Conservation (phyloP, 345 rosid species). For the Murraya paniculata region DNA sequence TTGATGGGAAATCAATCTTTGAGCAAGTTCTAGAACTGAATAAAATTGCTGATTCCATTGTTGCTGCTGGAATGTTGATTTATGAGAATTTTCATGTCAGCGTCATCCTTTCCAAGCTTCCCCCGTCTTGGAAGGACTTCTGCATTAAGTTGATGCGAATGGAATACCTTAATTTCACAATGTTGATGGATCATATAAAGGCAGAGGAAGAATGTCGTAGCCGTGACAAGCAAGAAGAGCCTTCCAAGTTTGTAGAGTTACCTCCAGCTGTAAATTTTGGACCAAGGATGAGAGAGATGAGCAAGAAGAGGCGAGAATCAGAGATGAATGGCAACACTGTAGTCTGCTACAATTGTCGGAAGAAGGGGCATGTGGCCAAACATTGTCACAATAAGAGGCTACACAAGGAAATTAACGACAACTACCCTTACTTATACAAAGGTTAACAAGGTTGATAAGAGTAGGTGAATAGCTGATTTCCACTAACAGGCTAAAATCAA, state of each 20-base stretch:
- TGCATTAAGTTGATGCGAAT: conserved; percentile 48
- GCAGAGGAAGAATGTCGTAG: conserved; percentile 51
- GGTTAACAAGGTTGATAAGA: conserved; percentile 19
- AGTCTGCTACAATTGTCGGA: conserved; percentile 54
- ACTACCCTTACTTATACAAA: conserved; percentile 18
- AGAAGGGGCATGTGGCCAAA: conserved; percentile 60
- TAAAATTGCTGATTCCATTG: conserved; percentile 62
- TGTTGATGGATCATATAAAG: conserved; percentile 55
- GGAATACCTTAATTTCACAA: conserved; percentile 51
- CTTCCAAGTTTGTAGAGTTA: conserved; percentile 22
- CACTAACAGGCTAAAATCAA: not conserved
- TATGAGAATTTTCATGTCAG: conserved; percentile 78
- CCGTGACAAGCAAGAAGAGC: conserved; percentile 23
- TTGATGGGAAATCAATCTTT: conserved; percentile 50
- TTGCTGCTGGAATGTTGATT: conserved; percentile 54
- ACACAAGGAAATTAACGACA: conserved; percentile 26
- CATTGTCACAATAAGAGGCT: conserved; percentile 42
- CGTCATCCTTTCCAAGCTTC: conserved; percentile 71
- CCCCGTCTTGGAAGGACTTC: conserved; percentile 77
- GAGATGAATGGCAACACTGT: conserved; percentile 29
- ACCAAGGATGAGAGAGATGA: conserved; percentile 32
- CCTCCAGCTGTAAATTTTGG: conserved; percentile 29
- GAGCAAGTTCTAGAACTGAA: conserved; percentile 69
- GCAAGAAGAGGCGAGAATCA: conserved; percentile 38
- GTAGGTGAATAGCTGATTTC: not conserved